Conservation (phyloP, 1,284 basidiomycete genomes). For the Ganoderma resinaceum region DNA sequence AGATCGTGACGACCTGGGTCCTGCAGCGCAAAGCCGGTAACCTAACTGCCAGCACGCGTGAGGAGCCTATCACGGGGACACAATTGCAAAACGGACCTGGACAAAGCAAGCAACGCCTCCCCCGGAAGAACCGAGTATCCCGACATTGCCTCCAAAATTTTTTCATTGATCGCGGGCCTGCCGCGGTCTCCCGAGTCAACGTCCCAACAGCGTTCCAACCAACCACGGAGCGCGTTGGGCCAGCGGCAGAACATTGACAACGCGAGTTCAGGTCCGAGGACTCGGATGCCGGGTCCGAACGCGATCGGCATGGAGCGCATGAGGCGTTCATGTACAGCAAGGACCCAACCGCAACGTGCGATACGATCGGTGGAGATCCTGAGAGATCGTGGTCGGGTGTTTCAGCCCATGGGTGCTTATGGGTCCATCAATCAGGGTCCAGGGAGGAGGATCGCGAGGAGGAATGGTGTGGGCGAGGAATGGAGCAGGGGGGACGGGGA, state of each 20-base stretch:
- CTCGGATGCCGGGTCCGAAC: constrained; percentile 2
- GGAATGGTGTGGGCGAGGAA: background rate
- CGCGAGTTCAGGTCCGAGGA: background rate
- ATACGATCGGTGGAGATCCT: background rate
- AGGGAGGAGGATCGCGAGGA: background rate
- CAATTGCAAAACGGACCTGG: background rate
- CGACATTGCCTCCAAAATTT: background rate
- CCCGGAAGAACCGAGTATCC: background rate
- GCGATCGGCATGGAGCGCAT: background rate
- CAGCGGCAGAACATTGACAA: background rate
- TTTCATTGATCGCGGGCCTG: background rate
- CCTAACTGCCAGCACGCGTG: background rate
- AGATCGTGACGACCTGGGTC: background rate
- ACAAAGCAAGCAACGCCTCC: background rate
- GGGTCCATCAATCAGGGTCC: background rate
- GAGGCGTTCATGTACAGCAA: background rate
- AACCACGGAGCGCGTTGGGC: background rate
- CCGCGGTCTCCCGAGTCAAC: background rate
- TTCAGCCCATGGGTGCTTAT: background rate
- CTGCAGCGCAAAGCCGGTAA: background rate
- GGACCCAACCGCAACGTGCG: no score
- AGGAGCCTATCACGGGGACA: background rate
- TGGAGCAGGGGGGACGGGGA: background rate
- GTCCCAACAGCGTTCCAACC: no score
- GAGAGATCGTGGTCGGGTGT: background rate